A percentile compares a stretch with the other conserved stretches of the same genome.
phyloP scores from a whole-genome alignment of 305 asterid species.

The Solanum hybrid region DNA sequence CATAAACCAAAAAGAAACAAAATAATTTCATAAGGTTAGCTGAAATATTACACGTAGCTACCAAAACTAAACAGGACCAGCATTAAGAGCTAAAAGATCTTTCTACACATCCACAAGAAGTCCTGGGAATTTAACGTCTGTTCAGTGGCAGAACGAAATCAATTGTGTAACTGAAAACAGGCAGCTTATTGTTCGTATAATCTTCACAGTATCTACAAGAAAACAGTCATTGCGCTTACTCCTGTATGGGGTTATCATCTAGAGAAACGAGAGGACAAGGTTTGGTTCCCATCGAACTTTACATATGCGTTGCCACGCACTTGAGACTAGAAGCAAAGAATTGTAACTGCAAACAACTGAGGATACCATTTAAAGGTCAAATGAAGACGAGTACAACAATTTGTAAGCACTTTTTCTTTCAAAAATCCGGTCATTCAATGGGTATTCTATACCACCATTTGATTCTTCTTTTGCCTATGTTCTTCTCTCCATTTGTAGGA shows the following conservation, averaged over 20 bases:
- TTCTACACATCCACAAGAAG: neutral
- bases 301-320: neutral
- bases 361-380: neutral
- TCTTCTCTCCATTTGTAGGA: neutral
- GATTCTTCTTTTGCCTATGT: neutral
- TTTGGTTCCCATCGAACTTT: neutral
- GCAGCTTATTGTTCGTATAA: neutral
- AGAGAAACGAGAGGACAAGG: neutral
- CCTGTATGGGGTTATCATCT: neutral
- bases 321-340: neutral
- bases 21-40: neutral
- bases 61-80: neutral
- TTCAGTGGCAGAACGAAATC: neutral
- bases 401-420: neutral
- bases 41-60: neutral
- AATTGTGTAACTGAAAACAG: neutral
- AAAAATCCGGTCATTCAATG: neutral
- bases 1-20: constrained; percentile 11
- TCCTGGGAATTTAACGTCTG: neutral
- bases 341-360: neutral
- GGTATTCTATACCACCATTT: neutral
- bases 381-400: neutral
- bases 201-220: neutral
- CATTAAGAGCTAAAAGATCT: neutral
- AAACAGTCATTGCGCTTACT: neutral